Evolutionary conservation across 331 rosid species (phyloP).

Genomic region (Acacia pycnantha): DNA sequence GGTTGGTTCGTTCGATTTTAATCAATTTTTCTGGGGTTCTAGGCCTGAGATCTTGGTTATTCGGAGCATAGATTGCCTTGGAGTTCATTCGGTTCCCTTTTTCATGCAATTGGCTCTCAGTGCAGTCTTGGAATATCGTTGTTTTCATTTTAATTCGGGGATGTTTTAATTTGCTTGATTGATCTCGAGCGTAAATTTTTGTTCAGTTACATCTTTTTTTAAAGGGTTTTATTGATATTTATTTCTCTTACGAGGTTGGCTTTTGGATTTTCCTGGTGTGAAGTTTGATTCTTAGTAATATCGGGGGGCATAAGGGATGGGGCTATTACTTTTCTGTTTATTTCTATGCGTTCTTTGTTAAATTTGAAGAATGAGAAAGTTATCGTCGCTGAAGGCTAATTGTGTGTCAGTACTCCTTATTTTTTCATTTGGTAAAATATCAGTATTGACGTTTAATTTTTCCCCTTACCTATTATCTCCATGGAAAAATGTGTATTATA

Average conservation of each 20-base stretch:
- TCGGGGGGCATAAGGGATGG: not conserved
- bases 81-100: conserved; percentile 10
- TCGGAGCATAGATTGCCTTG: conserved; percentile 20
- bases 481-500: conserved; percentile 1
- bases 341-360: not conserved
- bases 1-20: conserved; percentile 38
- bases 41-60: conserved; percentile 40
- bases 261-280: conserved; percentile 26
- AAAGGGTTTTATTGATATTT: conserved; percentile 42
- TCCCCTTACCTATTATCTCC: not conserved
- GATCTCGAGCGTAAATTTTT: conserved; percentile 10
- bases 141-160: conserved; percentile 23
- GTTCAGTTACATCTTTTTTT: conserved; percentile 15
- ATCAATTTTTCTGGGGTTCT: conserved; percentile 40
- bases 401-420: conserved; percentile 19
- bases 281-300: conserved; percentile 30
- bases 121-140: conserved; percentile 37
- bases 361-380: conserved; percentile 11
- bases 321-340: not conserved
- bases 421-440: conserved; percentile 16
- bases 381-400: conserved; percentile 5
- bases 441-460: conserved; percentile 9
- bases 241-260: conserved; percentile 24
- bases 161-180: conserved; percentile 34
- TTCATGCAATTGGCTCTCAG: conserved; percentile 28